A percentile compares a stretch with the other conserved stretches of the same genome.
These are phyloP conservation scores for Potentilla sterilis DNA, from an alignment of 306 rosid species.

Conservation along the genomic window DNA sequence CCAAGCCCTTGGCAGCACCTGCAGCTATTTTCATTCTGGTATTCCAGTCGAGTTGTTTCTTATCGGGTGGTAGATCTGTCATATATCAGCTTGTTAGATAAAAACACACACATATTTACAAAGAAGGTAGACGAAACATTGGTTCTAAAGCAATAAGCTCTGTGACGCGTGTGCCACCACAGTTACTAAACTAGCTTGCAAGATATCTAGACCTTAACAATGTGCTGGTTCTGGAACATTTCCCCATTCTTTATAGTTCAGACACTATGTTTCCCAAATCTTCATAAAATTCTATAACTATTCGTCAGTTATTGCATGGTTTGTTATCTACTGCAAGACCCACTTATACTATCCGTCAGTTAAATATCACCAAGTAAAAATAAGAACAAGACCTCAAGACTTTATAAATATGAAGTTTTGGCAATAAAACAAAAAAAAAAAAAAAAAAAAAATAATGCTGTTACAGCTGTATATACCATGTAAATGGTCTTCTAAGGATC, in stretches of 20 bases:
- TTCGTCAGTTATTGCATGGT: neutral
- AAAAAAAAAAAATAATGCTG: neutral
- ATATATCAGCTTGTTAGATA: slow-evolving; percentile 18
- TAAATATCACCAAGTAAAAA: neutral
- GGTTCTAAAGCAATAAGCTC: neutral
- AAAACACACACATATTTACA: neutral
- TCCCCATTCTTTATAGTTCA: neutral
- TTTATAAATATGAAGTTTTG: neutral
- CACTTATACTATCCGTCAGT: neutral
- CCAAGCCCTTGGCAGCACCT: slow-evolving; percentile 59
- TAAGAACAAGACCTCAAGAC: slow-evolving; percentile 5
- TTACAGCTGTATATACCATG: slow-evolving; percentile 35
- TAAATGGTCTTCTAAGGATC: slow-evolving; percentile 56
- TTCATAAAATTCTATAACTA: neutral
- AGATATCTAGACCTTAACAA: slow-evolving; percentile 16
- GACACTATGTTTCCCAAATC: neutral
- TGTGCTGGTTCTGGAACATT: slow-evolving; percentile 1
- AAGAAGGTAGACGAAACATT: neutral
- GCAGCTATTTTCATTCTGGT: slow-evolving; percentile 60
- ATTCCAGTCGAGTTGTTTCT: slow-evolving; percentile 50
- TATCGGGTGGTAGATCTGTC: slow-evolving; percentile 51
- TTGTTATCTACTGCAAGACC: neutral
- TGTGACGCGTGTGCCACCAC: neutral
- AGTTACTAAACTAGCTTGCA: slow-evolving; percentile 9
- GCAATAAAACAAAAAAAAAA: neutral